Evolutionary conservation across 2,329 filamentous ascomycete species (phyloP).

Genomic region (Hymenoscyphus scutula): DNA sequence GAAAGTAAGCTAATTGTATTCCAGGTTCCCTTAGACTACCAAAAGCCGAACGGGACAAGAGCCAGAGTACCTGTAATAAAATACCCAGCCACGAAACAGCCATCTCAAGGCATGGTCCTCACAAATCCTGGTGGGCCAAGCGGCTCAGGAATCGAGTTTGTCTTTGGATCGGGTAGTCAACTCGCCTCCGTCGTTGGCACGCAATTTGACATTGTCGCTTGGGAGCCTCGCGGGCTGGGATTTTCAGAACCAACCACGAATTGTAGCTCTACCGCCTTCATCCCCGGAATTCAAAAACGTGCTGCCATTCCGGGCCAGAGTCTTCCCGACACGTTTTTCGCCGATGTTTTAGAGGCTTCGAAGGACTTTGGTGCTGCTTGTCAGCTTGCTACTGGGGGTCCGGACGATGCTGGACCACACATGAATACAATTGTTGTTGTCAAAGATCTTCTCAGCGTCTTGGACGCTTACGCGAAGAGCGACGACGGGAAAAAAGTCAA

Average conservation of each 20-base stretch:
- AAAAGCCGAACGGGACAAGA: conserved; percentile 1
- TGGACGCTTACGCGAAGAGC: too few relatives aligned
- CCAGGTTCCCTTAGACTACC: conserved; percentile 4
- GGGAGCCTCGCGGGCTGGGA: conserved; percentile 1
- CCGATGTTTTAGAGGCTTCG: neutral
- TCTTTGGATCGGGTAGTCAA: neutral
- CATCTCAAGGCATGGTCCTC: conserved; percentile 2
- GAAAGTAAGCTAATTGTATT: neutral
- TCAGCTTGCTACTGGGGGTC: conserved; percentile 43
- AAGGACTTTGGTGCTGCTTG: conserved; percentile 44
- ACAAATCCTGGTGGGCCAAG: conserved; percentile 4
- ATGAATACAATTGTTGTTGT: conserved; percentile 34
- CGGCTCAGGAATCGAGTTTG: neutral
- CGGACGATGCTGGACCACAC: conserved; percentile 39
- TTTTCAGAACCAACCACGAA: neutral
- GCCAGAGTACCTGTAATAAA: conserved; percentile 5
- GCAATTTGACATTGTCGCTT: neutral
- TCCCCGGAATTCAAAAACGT: neutral
- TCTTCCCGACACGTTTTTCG: neutral
- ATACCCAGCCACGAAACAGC: neutral
- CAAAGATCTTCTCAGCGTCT: conserved; percentile 36
- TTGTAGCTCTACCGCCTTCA: neutral
- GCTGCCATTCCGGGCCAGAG: neutral
- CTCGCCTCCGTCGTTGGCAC: neutral
- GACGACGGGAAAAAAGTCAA: too few relatives aligned